phyloP scores from a whole-genome alignment of 208 protist genomes.

The Angomonas desouzai region DNA sequence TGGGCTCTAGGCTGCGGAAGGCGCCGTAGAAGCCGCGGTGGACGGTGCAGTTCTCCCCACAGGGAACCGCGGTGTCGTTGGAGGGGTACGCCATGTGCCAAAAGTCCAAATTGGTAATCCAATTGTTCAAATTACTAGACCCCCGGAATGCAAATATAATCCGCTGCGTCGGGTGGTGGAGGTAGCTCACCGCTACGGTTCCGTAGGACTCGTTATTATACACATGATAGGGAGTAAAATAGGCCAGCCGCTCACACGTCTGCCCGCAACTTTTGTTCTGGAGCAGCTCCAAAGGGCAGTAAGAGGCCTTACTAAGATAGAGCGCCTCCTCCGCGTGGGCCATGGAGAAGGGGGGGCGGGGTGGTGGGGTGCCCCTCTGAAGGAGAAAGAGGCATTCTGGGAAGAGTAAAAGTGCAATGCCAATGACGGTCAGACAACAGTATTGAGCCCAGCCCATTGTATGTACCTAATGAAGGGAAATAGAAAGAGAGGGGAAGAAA shows the following conservation, averaged over 20 bases:
- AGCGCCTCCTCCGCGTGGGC: constrained; percentile 27
- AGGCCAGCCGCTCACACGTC: constrained; percentile 15
- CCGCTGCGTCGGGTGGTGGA: constrained; percentile 16
- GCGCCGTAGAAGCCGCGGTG: constrained; percentile 57
- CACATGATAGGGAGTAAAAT: constrained; percentile 27
- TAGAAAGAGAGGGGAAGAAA: constrained; percentile 1
- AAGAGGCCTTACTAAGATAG: constrained; percentile 43
- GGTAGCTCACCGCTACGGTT: constrained; percentile 33
- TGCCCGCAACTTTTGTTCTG: constrained; percentile 32
- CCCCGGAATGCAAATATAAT: constrained; percentile 69
- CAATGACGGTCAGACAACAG: no score
- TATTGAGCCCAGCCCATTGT: not conserved
- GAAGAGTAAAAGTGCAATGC: not conserved
- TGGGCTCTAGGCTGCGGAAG: constrained; percentile 29
- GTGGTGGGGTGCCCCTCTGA: not conserved
- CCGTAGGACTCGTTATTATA: constrained; percentile 30
- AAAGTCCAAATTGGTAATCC: constrained; percentile 57
- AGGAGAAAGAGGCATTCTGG: not conserved
- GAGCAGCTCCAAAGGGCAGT: constrained; percentile 30
- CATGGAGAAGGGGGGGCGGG: no score
- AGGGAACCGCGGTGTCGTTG: not conserved
- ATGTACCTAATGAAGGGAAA: not conserved
- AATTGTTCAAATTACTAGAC: constrained; percentile 51
- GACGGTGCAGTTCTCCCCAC: constrained; percentile 24
- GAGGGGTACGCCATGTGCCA: constrained; percentile 30